Evolutionary conservation across 345 rosid species (phyloP), one percentile per base, ranked within the genome.

Genomic region (Eutrema heterophyllum): DNA sequence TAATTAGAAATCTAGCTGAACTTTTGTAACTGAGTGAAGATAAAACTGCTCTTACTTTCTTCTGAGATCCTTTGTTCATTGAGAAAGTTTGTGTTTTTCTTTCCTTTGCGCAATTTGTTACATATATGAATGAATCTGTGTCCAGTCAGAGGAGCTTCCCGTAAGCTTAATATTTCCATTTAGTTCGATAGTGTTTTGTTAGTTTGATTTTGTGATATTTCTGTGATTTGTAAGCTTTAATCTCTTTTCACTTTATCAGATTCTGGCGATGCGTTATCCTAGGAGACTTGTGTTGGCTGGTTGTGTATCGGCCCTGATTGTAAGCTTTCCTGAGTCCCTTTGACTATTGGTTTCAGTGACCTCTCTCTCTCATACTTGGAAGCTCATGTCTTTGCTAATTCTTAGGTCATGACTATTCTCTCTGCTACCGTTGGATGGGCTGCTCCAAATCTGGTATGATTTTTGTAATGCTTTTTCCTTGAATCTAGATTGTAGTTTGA

Each of bases 241-340:
- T 36, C 8, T 46, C 61, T 73, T 71, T 73, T 33, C n/a, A 56
- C 64, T 73, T 52, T 6, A 46, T 61, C 71, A 95, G 99, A 92
- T 95, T 81, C 78, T 92, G 88, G 99, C 99, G 32, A 95, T 95
- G 97, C 95, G 97, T 50, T 96, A 95, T 70, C 97, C 97, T 2
- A 87, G 97, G 83, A 87, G 96, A 80, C 88, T 92, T 75, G 99
- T 95, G 76, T 86, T 95, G 84, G 75, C 89, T 59, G 98, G 98
- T 73, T 94, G 97, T 85, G 65, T 94, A 46, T 82, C 84, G 39
- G 87, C 99, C 54, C 24, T 90, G 76, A 79, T 85, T 52, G 98
- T 92, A 81, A 86, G 98, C 75, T 59, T 48, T 10, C 63, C 30
- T 62, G 4, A 14, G 6, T 44, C 9, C 33, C 67, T 52, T 21